These are phyloP conservation scores for Nelumbo lutea DNA, from an alignment of 164 flowering plant genomes.

Conservation along the genomic window DNA sequence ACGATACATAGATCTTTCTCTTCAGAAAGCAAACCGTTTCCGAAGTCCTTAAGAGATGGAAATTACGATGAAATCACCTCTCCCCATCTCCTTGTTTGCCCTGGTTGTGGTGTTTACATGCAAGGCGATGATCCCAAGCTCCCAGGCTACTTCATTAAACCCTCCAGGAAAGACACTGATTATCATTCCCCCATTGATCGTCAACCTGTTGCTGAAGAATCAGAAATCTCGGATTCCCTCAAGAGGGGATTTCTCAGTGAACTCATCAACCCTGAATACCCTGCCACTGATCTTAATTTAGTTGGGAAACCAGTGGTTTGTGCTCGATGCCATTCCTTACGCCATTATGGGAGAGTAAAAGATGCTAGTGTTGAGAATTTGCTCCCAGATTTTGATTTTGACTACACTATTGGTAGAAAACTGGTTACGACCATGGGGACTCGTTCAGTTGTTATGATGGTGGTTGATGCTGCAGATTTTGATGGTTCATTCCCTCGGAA, in stretches of 20 bases:
- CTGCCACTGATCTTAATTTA: not conserved
- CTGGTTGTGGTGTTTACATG: conserved; percentile 90
- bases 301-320: conserved; percentile 60
- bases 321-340: conserved; percentile 76
- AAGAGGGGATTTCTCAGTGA: conserved; percentile 49
- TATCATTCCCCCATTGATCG: conserved; percentile 26
- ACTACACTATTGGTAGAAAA: conserved; percentile 80
- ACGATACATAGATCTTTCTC: not conserved
- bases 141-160: conserved; percentile 71
- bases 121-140: conserved; percentile 57
- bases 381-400: conserved; percentile 93
- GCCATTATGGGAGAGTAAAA: conserved; percentile 79
- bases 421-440: conserved; percentile 44
- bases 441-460: conserved; percentile 72
- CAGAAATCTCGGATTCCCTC: conserved; percentile 53
- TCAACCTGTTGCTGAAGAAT: conserved; percentile 43
- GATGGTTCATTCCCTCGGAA: conserved; percentile 85
- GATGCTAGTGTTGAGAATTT: conserved; percentile 72
- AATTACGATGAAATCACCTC: conserved; percentile 54
- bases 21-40: not conserved
- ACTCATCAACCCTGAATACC: conserved; percentile 21
- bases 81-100: conserved; percentile 38
- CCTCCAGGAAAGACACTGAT: conserved; percentile 38
- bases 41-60: conserved; percentile 55
- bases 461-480: conserved; percentile 86